Evolutionary conservation across 148 eudicot genomes (phyloP).

Genomic region (Chenopodium quinoa): DNA sequence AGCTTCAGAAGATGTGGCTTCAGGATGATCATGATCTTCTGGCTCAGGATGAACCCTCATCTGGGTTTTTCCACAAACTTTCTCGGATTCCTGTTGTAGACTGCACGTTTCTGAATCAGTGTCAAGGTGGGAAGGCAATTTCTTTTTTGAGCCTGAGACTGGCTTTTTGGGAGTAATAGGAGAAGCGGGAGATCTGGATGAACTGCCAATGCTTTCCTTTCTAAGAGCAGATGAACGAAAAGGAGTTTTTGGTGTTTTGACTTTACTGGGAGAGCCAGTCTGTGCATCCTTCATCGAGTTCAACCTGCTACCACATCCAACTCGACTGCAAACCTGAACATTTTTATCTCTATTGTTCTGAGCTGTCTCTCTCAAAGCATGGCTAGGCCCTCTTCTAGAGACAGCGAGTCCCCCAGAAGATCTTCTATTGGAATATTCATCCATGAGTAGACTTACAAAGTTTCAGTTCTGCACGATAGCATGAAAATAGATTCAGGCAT

Average conservation of each 20-base stretch:
- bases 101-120: slow-evolving; percentile 46
- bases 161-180: slow-evolving; percentile 36
- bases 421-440: slow-evolving; percentile 50
- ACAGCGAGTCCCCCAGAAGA: slow-evolving; percentile 37
- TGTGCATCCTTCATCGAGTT: slow-evolving; percentile 41
- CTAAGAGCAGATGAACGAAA: slow-evolving; percentile 42
- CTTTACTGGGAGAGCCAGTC: slow-evolving; percentile 44
- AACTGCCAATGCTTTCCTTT: slow-evolving; percentile 51
- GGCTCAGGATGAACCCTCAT: slow-evolving; percentile 25
- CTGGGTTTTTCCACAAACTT: slow-evolving; percentile 30
- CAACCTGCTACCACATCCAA: slow-evolving; percentile 75
- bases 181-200: slow-evolving; percentile 36
- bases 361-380: slow-evolving; percentile 41
- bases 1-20: slow-evolving; percentile 28
- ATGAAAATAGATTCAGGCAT: not conserved
- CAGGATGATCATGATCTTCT: slow-evolving; percentile 21
- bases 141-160: slow-evolving; percentile 36
- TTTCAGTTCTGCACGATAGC: slow-evolving; percentile 34
- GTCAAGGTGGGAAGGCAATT: slow-evolving; percentile 33
- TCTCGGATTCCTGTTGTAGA: slow-evolving; percentile 44
- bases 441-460: slow-evolving; percentile 40
- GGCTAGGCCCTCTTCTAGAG: slow-evolving; percentile 45
- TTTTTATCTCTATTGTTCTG: slow-evolving; percentile 39
- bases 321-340: slow-evolving; percentile 69
- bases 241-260: slow-evolving; percentile 43